These are phyloP conservation scores for Sclerotinia spermophila DNA, from an alignment of 2,329 filamentous ascomycete genomes.

Conservation along the genomic window DNA sequence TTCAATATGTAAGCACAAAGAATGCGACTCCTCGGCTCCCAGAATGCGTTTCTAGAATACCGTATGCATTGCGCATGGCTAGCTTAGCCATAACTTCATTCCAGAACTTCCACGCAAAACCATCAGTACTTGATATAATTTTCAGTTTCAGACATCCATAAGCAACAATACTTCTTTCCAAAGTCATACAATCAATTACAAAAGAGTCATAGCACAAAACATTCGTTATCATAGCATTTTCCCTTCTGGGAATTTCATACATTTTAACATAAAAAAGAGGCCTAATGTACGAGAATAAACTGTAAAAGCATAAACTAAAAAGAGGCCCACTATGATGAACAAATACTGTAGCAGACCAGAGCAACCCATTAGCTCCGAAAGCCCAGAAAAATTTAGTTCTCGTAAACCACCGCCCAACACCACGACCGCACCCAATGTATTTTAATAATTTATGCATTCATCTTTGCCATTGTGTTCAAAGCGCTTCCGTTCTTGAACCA, in stretches of 20 bases:
- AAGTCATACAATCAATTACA: not conserved
- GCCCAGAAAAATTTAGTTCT: slow-evolving; percentile 15
- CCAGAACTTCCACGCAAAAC: not conserved
- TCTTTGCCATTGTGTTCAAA: slow-evolving; percentile 97
- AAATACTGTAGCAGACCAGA: slow-evolving; percentile 20
- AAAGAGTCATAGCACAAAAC: not conserved
- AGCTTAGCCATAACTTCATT: not conserved
- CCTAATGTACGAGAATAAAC: slow-evolving; percentile 18
- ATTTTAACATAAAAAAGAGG: slow-evolving; percentile 17
- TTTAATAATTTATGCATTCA: slow-evolving; percentile 26
- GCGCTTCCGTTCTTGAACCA: slow-evolving; percentile 99
- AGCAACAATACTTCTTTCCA: not conserved
- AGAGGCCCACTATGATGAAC: slow-evolving; percentile 11
- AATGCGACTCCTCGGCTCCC: not conserved
- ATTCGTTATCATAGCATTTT: not conserved
- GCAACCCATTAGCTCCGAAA: slow-evolving; percentile 14
- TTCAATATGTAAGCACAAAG: not conserved
- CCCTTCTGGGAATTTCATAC: slow-evolving; percentile 12
- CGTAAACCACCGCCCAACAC: slow-evolving; percentile 14
- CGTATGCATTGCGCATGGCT: not conserved
- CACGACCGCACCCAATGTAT: slow-evolving; percentile 2
- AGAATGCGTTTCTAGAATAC: not conserved
- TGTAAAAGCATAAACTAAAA: slow-evolving; percentile 17
- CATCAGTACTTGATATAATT: not conserved
- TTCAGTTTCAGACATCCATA: not conserved